Percentiles rank a stretch among this genome's conserved stretches.
Conservation (phyloP, 73 alveolate genomes). For the Tetrahymena thermophila region DNA sequence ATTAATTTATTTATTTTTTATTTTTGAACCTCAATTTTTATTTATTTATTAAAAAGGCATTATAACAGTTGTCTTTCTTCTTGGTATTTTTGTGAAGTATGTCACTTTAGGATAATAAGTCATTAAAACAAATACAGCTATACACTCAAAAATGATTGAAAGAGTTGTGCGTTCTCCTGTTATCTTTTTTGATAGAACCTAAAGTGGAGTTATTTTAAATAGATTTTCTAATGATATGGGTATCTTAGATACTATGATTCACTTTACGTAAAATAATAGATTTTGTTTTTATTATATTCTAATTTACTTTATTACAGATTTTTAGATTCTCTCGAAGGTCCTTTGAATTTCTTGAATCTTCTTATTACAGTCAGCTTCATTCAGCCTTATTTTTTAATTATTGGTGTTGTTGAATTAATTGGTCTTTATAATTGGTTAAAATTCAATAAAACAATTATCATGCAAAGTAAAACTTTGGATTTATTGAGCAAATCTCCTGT, state of each 20-base stretch:
- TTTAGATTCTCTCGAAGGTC: not conserved
- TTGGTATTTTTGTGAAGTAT: not conserved
- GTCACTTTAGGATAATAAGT: not conserved
- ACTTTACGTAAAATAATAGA: not conserved
- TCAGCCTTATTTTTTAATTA: not conserved
- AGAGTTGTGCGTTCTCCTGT: constrained; percentile 18
- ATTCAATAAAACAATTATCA: not conserved
- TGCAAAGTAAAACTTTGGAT: not conserved
- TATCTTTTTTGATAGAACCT: constrained; percentile 41
- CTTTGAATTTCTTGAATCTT: not conserved
- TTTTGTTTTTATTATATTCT: not conserved
- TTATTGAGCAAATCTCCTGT: not conserved
- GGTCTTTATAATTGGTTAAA: not conserved
- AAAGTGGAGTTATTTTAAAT: constrained; percentile 46
- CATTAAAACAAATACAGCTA: not conserved
- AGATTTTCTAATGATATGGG: constrained; percentile 48
- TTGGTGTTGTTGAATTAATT: not conserved
- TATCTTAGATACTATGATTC: not conserved
- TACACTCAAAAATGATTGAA: constrained; percentile 17
- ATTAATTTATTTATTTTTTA: not conserved
- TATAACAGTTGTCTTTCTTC: not conserved
- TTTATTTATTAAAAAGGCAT: not conserved
- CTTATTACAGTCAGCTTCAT: not conserved
- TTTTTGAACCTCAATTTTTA: not conserved
- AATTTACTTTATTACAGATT: not conserved